Conservation (phyloP, 495 filamentous ascomycete species). For the Penicilliopsis zonata region DNA sequence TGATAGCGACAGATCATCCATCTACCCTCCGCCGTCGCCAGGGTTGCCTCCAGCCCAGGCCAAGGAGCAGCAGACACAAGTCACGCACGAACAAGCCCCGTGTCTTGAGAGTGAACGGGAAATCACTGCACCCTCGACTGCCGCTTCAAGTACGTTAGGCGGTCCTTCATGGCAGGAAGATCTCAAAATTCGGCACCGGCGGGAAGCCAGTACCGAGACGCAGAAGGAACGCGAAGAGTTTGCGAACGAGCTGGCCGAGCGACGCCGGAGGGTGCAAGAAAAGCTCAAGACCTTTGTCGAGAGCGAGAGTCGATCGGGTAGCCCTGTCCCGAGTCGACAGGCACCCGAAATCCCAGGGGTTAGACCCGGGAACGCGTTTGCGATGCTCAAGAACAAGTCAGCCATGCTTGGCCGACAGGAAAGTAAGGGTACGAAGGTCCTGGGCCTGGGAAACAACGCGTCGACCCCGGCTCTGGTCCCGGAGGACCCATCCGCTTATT, state of each 20-base stretch:
- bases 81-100: neutral
- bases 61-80: neutral
- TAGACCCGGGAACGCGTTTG: slow-evolving; percentile 47
- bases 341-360: slow-evolving; percentile 29
- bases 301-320: slow-evolving; percentile 46
- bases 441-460: slow-evolving; percentile 48
- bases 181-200: slow-evolving; percentile 26
- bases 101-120: no score
- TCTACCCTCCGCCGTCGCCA: slow-evolving; percentile 45
- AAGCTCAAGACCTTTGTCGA: slow-evolving; percentile 64
- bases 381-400: slow-evolving; percentile 55
- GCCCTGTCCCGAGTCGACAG: slow-evolving; percentile 26
- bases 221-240: slow-evolving; percentile 66
- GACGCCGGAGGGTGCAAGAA: slow-evolving; percentile 68
- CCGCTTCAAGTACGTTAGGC: neutral
- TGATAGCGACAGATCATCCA: slow-evolving; percentile 69
- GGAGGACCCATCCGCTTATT: no score
- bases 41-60: slow-evolving; percentile 9
- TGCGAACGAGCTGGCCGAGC: slow-evolving; percentile 63
- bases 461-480: slow-evolving; percentile 34
- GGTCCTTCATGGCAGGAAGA: slow-evolving; percentile 24
- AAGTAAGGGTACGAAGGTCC: slow-evolving; percentile 56
- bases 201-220: slow-evolving; percentile 46
- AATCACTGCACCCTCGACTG: neutral
- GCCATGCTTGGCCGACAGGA: slow-evolving; percentile 44